These are phyloP conservation scores for Ophiostoma angusticollis DNA, from an alignment of 2,329 filamentous ascomycete species.

Conservation along the genomic window DNA sequence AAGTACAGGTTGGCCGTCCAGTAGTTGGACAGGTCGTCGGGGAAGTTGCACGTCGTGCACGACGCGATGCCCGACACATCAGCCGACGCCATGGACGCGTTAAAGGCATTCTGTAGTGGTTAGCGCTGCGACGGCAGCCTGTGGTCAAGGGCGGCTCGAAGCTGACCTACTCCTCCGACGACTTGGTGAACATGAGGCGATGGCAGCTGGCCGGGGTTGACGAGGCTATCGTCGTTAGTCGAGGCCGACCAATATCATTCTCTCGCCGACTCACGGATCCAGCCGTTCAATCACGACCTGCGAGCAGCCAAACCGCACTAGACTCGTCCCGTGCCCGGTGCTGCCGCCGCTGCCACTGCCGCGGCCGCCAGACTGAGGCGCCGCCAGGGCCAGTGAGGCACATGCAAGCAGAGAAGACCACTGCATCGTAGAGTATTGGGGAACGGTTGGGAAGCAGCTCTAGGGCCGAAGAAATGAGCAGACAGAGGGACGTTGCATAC, in stretches of 20 bases:
- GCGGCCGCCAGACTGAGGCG: constrained; percentile 4
- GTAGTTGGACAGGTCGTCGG: constrained; percentile 11
- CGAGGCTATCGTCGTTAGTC: no score
- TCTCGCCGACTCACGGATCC: no score
- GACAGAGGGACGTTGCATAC: no score
- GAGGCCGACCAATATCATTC: no score
- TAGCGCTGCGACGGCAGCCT: no score
- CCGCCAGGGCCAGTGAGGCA: no score
- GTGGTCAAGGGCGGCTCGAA: no score
- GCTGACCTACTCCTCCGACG: no score
- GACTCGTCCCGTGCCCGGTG: constrained; percentile 2
- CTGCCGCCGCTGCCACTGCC: constrained; percentile 1
- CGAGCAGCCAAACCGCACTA: constrained; percentile 12
- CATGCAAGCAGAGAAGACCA: no score
- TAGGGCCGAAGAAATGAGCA: no score
- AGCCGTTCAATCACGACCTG: constrained; percentile 11
- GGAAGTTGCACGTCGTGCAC: constrained; percentile 11
- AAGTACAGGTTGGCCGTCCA: constrained; percentile 13
- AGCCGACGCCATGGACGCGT: constrained; percentile 7
- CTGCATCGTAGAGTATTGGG: no score
- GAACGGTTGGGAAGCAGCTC: no score
- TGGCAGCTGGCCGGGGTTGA: constrained; percentile 12
- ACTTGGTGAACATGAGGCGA: constrained; percentile 12
- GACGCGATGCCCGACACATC: constrained; percentile 5
- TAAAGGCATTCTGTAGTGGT: constrained; percentile 12